Percentiles rank a stretch among this genome's conserved stretches.
phyloP scores from a whole-genome alignment of 495 filamentous ascomycete species.

The Annulohypoxylon nitens region DNA sequence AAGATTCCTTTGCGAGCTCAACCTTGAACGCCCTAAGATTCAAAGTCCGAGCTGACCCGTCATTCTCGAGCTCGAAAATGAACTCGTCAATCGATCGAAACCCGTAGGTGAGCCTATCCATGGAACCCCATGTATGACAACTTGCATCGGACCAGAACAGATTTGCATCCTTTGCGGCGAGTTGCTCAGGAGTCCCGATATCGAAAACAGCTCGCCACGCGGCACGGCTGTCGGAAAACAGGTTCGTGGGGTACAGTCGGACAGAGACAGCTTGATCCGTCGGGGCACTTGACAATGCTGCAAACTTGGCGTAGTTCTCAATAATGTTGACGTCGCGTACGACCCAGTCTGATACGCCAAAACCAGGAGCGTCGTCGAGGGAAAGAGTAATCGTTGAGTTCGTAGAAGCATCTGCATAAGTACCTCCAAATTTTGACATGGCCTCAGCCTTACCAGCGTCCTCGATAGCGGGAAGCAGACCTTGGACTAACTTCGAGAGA shows the following conservation, averaged over 20 bases:
- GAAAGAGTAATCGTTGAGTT: conserved; percentile 61
- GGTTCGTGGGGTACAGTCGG: conserved; percentile 52
- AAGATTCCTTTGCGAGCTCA: conserved; percentile 23
- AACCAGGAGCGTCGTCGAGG: conserved; percentile 59
- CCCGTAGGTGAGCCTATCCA: conserved; percentile 53
- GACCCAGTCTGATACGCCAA: conserved; percentile 57
- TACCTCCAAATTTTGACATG: conserved; percentile 54
- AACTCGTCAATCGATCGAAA: conserved; percentile 51
- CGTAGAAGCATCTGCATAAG: conserved; percentile 49
- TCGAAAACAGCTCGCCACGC: conserved; percentile 52
- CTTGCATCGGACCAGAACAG: conserved; percentile 46
- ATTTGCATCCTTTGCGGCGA: conserved; percentile 42
- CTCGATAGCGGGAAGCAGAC: conserved; percentile 61
- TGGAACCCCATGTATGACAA: conserved; percentile 52
- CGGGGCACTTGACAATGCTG: conserved; percentile 39
- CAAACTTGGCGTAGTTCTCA: conserved; percentile 48
- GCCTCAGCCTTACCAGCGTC: conserved; percentile 60
- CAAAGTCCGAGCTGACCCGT: conserved; percentile 24
- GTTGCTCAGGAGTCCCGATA: conserved; percentile 41
- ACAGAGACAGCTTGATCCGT: conserved; percentile 32
- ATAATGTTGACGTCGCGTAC: conserved; percentile 59
- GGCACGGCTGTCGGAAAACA: conserved; percentile 29
- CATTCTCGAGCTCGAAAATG: conserved; percentile 28
- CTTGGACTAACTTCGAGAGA: conserved; percentile 53
- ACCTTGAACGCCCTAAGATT: conserved; percentile 35